phyloP scores from a whole-genome alignment of 2,329 filamentous ascomycete genomes.

The Ascochyta lentis region DNA sequence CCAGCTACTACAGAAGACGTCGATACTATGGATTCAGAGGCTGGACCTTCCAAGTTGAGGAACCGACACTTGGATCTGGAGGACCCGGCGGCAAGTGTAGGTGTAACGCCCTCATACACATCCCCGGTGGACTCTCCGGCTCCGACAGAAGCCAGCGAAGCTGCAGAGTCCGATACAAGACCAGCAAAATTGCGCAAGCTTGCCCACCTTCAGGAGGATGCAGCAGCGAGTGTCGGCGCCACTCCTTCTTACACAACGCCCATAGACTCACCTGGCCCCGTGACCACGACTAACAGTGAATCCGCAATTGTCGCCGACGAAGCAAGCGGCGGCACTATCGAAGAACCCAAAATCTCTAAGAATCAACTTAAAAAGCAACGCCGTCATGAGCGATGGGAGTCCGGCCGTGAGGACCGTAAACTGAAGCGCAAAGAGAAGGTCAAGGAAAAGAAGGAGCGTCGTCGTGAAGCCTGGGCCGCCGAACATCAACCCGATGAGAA shows the following conservation, averaged over 20 bases:
- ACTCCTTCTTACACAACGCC: slow-evolving; percentile 18
- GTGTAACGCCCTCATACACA: slow-evolving; percentile 14
- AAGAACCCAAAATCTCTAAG: slow-evolving; percentile 69
- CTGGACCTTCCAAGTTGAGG: slow-evolving; percentile 5
- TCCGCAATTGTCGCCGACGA: slow-evolving; percentile 9
- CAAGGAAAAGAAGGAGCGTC: slow-evolving; percentile 60
- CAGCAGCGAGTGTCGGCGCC: slow-evolving; percentile 15
- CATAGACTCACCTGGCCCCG: slow-evolving; percentile 16
- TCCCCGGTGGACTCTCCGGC: slow-evolving; percentile 15
- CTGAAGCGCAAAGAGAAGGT: slow-evolving; percentile 64
- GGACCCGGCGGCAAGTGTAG: slow-evolving; percentile 14
- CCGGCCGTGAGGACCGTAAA: slow-evolving; percentile 66
- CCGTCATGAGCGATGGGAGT: slow-evolving; percentile 77
- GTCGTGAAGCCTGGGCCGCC: slow-evolving; percentile 53
- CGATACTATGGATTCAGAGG: slow-evolving; percentile 2
- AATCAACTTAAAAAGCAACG: slow-evolving; percentile 82
- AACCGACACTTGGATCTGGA: slow-evolving; percentile 13
- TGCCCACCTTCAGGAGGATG: slow-evolving; percentile 39
- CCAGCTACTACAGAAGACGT: slow-evolving; percentile 1
- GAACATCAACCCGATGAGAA: slow-evolving; percentile 42
- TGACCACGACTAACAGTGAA: slow-evolving; percentile 23
- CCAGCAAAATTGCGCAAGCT: slow-evolving; percentile 63
- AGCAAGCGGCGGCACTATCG: slow-evolving; percentile 8
- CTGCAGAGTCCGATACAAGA: slow-evolving; percentile 58
- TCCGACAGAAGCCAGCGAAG: slow-evolving; percentile 11